phyloP scores from a whole-genome alignment of 2,329 filamentous ascomycete genomes.

The Tolypocladium pustulatum region DNA sequence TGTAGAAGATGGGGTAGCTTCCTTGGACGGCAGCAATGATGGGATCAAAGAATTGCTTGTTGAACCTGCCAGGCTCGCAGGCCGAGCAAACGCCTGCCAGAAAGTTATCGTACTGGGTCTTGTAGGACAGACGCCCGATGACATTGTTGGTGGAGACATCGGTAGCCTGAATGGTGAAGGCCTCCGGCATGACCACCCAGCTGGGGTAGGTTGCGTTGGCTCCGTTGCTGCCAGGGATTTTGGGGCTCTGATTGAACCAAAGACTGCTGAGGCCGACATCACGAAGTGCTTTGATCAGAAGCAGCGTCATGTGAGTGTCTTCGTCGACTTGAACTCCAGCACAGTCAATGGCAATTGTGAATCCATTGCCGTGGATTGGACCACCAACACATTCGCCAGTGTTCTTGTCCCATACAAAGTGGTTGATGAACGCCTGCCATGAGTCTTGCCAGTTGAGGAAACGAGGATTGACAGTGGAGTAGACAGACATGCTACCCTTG shows the following conservation, averaged over 20 bases:
- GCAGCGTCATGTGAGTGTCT: slow-evolving; percentile 27
- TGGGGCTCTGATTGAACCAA: slow-evolving; percentile 28
- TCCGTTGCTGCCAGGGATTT: slow-evolving; percentile 20
- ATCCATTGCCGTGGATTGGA: slow-evolving; percentile 22
- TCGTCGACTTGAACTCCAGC: slow-evolving; percentile 25
- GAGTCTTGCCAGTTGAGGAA: slow-evolving; percentile 29
- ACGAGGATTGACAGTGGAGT: slow-evolving; percentile 22
- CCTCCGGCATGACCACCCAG: slow-evolving; percentile 29
- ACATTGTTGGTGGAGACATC: slow-evolving; percentile 20
- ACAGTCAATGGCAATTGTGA: slow-evolving; percentile 25
- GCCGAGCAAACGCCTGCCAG: slow-evolving; percentile 23
- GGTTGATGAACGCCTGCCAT: slow-evolving; percentile 27
- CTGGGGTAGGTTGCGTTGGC: slow-evolving; percentile 16
- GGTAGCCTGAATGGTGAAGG: slow-evolving; percentile 22
- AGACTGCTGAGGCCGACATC: slow-evolving; percentile 27
- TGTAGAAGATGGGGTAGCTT: slow-evolving; percentile 26
- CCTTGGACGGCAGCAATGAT: slow-evolving; percentile 26
- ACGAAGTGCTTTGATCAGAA: slow-evolving; percentile 26
- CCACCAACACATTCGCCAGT: slow-evolving; percentile 22
- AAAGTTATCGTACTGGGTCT: slow-evolving; percentile 26
- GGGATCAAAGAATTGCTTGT: slow-evolving; percentile 24
- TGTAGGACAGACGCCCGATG: slow-evolving; percentile 24
- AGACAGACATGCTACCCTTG: slow-evolving; percentile 19
- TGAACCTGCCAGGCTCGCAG: slow-evolving; percentile 24
- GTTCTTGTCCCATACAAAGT: slow-evolving; percentile 27